A percentile compares a stretch with the other conserved stretches of the same genome.
phyloP scores from a whole-genome alignment of 148 eudicot genomes.

The Rhododendron vialii region DNA sequence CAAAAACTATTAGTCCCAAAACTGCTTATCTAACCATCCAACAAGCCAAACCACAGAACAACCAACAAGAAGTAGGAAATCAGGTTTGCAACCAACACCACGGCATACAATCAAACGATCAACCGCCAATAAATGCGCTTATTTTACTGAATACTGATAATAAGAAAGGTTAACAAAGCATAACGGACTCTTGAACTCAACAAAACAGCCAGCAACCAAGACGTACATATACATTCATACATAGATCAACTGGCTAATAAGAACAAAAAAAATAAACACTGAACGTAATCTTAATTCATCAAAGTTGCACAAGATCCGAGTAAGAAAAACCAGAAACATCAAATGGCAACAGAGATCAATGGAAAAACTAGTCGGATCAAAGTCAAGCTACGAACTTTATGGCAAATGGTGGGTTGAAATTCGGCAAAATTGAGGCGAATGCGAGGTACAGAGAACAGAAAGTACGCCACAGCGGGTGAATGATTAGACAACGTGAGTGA shows the following conservation, averaged over 20 bases:
- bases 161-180: not conserved
- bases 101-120: not conserved
- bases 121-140: not conserved
- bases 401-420: not conserved
- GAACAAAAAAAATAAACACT: not conserved
- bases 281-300: not conserved
- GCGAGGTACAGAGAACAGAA: not conserved
- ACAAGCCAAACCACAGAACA: not conserved
- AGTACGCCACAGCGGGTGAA: not conserved
- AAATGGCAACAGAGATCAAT: not conserved
- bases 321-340: not conserved
- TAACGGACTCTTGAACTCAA: not conserved
- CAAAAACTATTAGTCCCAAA: not conserved
- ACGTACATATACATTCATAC: not conserved
- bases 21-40: not conserved
- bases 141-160: too few species aligned
- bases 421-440: not conserved
- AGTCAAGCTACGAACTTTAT: not conserved
- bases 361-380: not conserved
- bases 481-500: not conserved
- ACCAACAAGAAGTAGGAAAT: not conserved
- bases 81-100: not conserved
- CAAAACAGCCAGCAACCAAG: not conserved
- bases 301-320: slow-evolving; percentile 1
- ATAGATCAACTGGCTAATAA: not conserved